Evolutionary conservation across 352 stramenopile genomes (phyloP).

Genomic region (Peronospora farinosa): DNA sequence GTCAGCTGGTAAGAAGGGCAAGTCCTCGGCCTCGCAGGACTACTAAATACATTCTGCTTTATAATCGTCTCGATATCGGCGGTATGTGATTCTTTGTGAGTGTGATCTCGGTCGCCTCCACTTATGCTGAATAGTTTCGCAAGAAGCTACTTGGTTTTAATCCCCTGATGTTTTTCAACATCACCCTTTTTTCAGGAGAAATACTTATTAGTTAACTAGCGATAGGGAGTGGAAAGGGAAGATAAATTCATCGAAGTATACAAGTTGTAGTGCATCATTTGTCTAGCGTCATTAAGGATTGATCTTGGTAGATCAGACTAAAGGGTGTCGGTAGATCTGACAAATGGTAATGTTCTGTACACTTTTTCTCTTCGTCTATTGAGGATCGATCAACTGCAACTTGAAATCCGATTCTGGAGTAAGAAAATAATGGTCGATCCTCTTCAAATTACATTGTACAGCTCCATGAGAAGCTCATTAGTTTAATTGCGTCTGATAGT

Average conservation of each 20-base stretch:
- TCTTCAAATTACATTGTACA: background rate
- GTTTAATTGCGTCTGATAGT: slow-evolving; percentile 7
- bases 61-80: slow-evolving; percentile 27
- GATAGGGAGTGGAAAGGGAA: background rate
- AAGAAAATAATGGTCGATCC: no score
- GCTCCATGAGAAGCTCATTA: slow-evolving; percentile 3
- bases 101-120: slow-evolving; percentile 45
- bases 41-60: slow-evolving; percentile 74
- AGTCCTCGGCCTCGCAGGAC: slow-evolving; percentile 48
- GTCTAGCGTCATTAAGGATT: no score
- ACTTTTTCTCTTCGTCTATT: no score
- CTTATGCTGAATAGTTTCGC: slow-evolving; percentile 33
- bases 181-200: slow-evolving; percentile 35
- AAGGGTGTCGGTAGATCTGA: no score
- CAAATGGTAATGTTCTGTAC: no score
- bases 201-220: slow-evolving; percentile 2
- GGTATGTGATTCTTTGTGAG: slow-evolving; percentile 83
- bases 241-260: no score
- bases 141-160: slow-evolving; percentile 17
- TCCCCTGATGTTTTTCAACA: slow-evolving; percentile 39
- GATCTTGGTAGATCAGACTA: no score
- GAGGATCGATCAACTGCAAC: no score
- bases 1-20: slow-evolving; percentile 44
- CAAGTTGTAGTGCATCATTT: no score
- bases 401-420: no score